Evolutionary conservation across 495 filamentous ascomycete genomes (phyloP).

Genomic region (Parachaetomium inaequale): DNA sequence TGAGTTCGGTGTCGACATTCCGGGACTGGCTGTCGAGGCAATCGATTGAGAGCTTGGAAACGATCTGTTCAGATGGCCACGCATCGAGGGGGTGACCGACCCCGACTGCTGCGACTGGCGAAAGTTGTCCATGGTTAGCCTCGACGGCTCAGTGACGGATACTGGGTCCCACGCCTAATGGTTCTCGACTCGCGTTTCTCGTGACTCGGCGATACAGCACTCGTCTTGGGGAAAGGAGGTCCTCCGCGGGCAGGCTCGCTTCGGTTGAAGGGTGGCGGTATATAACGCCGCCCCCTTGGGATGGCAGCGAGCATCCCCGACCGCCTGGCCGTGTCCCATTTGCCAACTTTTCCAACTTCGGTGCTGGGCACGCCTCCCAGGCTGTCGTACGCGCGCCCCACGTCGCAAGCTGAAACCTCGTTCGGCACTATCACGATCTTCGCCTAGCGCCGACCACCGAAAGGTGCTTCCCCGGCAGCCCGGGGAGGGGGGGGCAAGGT

Average conservation of each 20-base stretch:
- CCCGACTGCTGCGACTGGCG: not conserved
- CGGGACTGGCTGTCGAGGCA: slow-evolving; percentile 24
- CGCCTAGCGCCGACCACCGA: not conserved
- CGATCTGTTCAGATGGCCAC: slow-evolving; percentile 18
- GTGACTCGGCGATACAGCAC: not conserved
- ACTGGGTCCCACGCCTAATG: not conserved
- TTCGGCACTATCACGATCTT: slow-evolving; percentile 1
- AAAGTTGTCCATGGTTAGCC: slow-evolving; percentile 15
- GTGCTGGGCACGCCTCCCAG: no score
- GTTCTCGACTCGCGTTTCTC: not conserved
- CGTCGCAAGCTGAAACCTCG: slow-evolving; percentile 3
- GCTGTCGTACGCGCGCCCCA: not conserved
- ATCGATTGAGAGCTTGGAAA: slow-evolving; percentile 29
- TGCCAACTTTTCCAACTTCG: not conserved
- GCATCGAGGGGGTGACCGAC: not conserved
- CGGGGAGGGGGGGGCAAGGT: not conserved
- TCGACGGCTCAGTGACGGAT: not conserved
- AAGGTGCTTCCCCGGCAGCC: not conserved
- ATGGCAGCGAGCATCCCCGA: not conserved
- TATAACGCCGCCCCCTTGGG: slow-evolving; percentile 13
- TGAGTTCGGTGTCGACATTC: slow-evolving; percentile 20
- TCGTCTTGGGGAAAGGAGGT: not conserved
- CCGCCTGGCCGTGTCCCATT: not conserved
- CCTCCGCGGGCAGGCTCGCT: not conserved
- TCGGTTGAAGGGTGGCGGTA: slow-evolving; percentile 11